Percentiles rank a stretch among this genome's conserved stretches.
phyloP scores from a whole-genome alignment of 768 basidiomycete species.

The Hypholoma sublateritium region DNA sequence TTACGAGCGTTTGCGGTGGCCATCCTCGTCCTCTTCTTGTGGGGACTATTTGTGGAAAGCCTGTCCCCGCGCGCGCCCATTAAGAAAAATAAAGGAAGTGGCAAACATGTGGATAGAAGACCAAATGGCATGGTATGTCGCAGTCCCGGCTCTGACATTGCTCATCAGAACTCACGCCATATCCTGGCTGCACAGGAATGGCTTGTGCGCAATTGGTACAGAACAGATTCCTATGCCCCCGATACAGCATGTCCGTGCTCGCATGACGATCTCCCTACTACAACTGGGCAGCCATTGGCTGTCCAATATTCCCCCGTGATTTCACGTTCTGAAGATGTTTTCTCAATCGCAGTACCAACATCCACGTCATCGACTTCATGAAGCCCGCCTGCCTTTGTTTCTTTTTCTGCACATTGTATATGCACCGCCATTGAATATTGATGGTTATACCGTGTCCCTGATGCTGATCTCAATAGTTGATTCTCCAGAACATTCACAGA shows the following conservation, averaged over 20 bases:
- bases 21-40: constrained; percentile 17
- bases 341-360: not conserved
- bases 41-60: constrained; percentile 20
- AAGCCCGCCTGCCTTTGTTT: not conserved
- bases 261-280: too few relatives aligned
- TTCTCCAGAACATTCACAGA: too few relatives aligned
- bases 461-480: too few relatives aligned
- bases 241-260: not conserved
- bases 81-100: too few relatives aligned
- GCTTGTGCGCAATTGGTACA: constrained; percentile 2
- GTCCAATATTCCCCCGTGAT: not conserved
- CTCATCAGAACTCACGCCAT: not conserved
- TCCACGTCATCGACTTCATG: not conserved
- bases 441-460: too few relatives aligned
- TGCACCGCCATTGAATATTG: not conserved
- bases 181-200: not conserved
- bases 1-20: constrained; percentile 18
- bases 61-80: too few relatives aligned
- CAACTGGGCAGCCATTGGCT: not conserved
- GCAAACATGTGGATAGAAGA: too few relatives aligned
- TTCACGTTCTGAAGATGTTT: not conserved
- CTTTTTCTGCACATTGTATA: not conserved
- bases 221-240: not conserved
- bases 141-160: too few relatives aligned
- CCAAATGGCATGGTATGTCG: not conserved